Conservation (phyloP, 2,329 filamentous ascomycete species). For the Trichophyton benhamiae region DNA sequence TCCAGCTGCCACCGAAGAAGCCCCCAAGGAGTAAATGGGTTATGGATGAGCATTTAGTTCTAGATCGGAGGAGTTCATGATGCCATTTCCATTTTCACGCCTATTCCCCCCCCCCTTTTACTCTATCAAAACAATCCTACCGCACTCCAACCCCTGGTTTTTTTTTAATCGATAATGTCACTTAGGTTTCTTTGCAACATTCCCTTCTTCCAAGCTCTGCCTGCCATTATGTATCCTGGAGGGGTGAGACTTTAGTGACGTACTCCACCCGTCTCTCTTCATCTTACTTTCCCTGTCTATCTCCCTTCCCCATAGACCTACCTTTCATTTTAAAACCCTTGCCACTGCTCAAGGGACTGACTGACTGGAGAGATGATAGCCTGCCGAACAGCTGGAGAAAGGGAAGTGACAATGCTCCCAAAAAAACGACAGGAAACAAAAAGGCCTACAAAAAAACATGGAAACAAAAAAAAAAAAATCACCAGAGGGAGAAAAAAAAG, state of each 20-base stretch:
- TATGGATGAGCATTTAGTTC: slow-evolving; percentile 2
- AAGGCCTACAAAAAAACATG: neutral
- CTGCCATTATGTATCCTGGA: neutral
- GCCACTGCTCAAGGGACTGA: neutral
- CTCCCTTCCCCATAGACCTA: neutral
- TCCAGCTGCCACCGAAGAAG: slow-evolving; percentile 24
- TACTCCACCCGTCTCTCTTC: neutral
- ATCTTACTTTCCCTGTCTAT: neutral
- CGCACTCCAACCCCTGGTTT: neutral
- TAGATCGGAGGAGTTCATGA: slow-evolving; percentile 9
- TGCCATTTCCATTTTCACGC: neutral
- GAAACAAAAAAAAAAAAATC: neutral
- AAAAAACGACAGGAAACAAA: neutral
- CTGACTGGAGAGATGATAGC: neutral
- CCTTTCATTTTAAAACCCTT: neutral
- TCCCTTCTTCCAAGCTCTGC: neutral
- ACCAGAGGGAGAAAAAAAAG: slow-evolving; percentile 1
- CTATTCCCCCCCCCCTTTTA: neutral
- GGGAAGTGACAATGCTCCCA: neutral
- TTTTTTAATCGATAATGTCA: slow-evolving; percentile 9
- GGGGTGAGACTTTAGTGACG: slow-evolving; percentile 1
- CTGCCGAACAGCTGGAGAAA: neutral
- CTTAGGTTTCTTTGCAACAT: slow-evolving; percentile 4
- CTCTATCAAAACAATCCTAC: neutral
- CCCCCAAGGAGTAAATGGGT: slow-evolving; percentile 20